Evolutionary conservation across 108 stramenopile genomes (phyloP), one percentile per base, ranked within the genome.

Genomic region (Cyclostephanos invisitatus): DNA sequence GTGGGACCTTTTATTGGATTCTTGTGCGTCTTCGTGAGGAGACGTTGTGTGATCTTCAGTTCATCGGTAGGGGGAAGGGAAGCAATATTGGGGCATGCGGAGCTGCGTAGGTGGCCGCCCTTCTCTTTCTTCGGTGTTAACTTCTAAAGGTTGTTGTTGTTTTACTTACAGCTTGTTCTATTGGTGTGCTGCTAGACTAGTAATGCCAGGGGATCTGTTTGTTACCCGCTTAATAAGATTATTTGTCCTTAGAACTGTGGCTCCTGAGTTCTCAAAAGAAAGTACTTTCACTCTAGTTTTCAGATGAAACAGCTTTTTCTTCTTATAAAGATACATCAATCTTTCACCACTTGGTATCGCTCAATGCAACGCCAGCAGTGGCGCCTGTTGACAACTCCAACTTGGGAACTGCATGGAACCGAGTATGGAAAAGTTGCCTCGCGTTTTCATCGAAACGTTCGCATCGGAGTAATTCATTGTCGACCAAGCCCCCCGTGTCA

Each of bases 311-410:
- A 32, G 32, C 32, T 2, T 4, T 2, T 32, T 2, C 32, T 32
- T 32, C 32, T 32, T 32, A 3, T 32, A 32, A 2, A 32, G 32
- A 32, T 2, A 8, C 0, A 18, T 7, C 18, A 14, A 0, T 24
- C 27, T 25, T 83, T 78, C 40, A 95, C 94, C 94, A 95, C 53
- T 85, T 82, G 40, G 85, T 91, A 67, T 92, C 88, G 68, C 83
- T 74, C 24, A 95, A 67, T 57, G 88, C 86, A 49, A 91, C 87
- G 64, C 91, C 94, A 44, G 88, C 90, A 5, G 83, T 83, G 2
- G 91, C 93, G 9, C 93, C 93, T 54, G 85, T 84, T 17, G 84
- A 82, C 28, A 88, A 75, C 71, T 95, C 89, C 82, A 95, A 73
- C 28, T 90, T 87, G 28, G 94, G 91, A 21, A 95, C 91, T 32